These are phyloP conservation scores for Pezicula radicicola DNA, from an alignment of 2,329 filamentous ascomycete species.

Conservation along the genomic window DNA sequence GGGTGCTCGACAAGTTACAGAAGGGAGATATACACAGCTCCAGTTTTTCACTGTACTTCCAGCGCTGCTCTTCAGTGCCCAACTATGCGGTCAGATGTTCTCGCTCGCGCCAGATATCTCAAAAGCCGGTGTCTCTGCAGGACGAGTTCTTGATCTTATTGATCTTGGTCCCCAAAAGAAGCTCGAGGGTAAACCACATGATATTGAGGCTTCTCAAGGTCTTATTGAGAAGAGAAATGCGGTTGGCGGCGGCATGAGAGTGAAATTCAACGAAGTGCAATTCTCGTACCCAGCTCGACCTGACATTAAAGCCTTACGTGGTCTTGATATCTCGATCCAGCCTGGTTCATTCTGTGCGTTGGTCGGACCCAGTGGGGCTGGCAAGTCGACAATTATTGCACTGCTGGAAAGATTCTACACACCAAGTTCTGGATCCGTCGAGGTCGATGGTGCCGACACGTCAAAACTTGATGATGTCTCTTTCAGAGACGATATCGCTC, in stretches of 20 bases:
- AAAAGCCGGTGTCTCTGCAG: conserved; percentile 58
- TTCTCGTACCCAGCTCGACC: conserved; percentile 63
- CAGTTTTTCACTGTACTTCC: conserved; percentile 74
- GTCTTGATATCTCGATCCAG: conserved; percentile 52
- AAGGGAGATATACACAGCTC: conserved; percentile 58
- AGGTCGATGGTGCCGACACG: conserved; percentile 35
- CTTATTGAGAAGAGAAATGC: not conserved
- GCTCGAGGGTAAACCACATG: conserved; percentile 20
- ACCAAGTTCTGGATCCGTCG: conserved; percentile 24
- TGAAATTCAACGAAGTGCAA: conserved; percentile 51
- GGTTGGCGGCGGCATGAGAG: conserved; percentile 39
- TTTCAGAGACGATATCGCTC: conserved; percentile 50
- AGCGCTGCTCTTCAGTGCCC: conserved; percentile 67
- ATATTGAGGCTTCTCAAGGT: conserved; percentile 34
- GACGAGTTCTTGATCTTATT: conserved; percentile 51
- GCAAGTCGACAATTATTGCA: conserved; percentile 64
- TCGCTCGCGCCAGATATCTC: conserved; percentile 71
- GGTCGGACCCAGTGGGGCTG: conserved; percentile 63
- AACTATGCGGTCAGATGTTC: conserved; percentile 73
- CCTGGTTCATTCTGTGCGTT: conserved; percentile 61
- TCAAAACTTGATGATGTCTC: conserved; percentile 35
- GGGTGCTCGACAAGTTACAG: conserved; percentile 68
- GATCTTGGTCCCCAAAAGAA: conserved; percentile 35
- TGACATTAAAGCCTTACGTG: conserved; percentile 52
- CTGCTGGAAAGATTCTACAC: conserved; percentile 49